A percentile compares a stretch with the other conserved stretches of the same genome.
Evolutionary conservation across 495 filamentous ascomycete genomes (phyloP).

Genomic region (Tuber microsphaerosporum): DNA sequence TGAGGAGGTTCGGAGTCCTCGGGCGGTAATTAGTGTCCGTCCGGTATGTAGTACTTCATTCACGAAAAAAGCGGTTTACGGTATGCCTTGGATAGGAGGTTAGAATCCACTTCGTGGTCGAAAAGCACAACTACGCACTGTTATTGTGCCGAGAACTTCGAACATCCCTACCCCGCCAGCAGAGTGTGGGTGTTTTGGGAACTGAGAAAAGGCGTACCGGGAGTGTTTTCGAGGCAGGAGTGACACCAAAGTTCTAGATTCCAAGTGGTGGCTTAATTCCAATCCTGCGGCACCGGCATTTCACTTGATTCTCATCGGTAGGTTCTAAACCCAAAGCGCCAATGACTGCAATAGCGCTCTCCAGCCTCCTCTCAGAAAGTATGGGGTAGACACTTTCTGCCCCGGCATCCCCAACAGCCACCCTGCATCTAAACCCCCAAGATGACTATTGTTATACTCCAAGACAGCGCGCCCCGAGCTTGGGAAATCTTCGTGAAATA

Average conservation of each 20-base stretch:
- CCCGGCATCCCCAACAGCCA: too few relatives aligned
- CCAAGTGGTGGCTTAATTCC: slow-evolving; percentile 31
- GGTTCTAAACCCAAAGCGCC: background rate
- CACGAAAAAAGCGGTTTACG: too few relatives aligned
- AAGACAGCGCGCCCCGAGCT: slow-evolving; percentile 56
- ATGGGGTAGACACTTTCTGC: slow-evolving; percentile 11
- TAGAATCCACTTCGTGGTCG: too few relatives aligned
- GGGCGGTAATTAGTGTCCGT: too few relatives aligned
- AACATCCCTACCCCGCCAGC: too few relatives aligned
- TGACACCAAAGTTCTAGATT: slow-evolving; percentile 52
- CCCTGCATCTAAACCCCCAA: slow-evolving; percentile 16
- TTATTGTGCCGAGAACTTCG: too few relatives aligned
- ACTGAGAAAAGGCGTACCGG: too few relatives aligned
- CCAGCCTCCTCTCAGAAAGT: slow-evolving; percentile 24
- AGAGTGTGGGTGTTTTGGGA: too few relatives aligned
- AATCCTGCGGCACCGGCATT: slow-evolving; percentile 32
- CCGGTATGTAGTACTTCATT: too few relatives aligned
- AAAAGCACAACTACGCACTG: too few relatives aligned
- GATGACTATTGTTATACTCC: slow-evolving; percentile 53
- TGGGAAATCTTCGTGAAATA: slow-evolving; percentile 54
- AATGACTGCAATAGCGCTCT: slow-evolving; percentile 6
- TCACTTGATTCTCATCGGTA: slow-evolving; percentile 51
- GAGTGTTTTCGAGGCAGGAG: slow-evolving; percentile 38
- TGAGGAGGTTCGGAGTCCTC: too few relatives aligned
- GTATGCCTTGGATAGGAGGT: too few relatives aligned